phyloP scores from a whole-genome alignment of 2,329 filamentous ascomycete species.

The Venturia aucupariae region DNA sequence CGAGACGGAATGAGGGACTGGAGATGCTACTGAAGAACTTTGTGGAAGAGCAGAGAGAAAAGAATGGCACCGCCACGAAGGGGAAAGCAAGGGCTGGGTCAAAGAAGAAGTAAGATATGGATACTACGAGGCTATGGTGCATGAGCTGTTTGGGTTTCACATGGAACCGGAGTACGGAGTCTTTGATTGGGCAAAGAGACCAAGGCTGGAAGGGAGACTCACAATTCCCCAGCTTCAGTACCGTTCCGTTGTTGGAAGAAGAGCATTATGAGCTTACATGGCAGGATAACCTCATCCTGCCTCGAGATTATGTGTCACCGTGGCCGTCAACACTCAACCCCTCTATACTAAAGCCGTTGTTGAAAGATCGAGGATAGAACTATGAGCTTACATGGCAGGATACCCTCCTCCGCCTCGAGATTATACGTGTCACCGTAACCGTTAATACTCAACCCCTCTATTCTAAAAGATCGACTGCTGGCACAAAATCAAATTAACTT shows the following conservation, averaged over 20 bases:
- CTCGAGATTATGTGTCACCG: no score
- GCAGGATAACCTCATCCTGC: not conserved
- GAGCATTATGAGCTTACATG: not conserved
- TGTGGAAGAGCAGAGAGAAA: conserved; percentile 42
- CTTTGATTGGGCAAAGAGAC: not conserved
- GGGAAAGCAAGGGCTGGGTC: conserved; percentile 8
- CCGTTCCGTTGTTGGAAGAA: not conserved
- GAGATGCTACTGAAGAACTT: conserved; percentile 64
- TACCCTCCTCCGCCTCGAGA: no score
- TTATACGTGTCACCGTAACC: no score
- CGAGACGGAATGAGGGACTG: conserved; percentile 77
- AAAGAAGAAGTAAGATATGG: not conserved
- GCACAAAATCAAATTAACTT: no score
- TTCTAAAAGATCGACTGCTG: no score
- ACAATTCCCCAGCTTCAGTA: no score
- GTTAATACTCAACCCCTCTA: no score
- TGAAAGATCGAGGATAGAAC: no score
- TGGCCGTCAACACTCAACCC: no score
- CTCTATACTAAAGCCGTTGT: no score
- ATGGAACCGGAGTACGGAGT: not conserved
- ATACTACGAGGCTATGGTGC: not conserved
- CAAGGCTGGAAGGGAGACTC: not conserved
- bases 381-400: no score
- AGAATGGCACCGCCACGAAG: not conserved
- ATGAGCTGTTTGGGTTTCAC: not conserved